Conservation (phyloP, 1,139 yeast genomes). For the Yarrowia galli region DNA sequence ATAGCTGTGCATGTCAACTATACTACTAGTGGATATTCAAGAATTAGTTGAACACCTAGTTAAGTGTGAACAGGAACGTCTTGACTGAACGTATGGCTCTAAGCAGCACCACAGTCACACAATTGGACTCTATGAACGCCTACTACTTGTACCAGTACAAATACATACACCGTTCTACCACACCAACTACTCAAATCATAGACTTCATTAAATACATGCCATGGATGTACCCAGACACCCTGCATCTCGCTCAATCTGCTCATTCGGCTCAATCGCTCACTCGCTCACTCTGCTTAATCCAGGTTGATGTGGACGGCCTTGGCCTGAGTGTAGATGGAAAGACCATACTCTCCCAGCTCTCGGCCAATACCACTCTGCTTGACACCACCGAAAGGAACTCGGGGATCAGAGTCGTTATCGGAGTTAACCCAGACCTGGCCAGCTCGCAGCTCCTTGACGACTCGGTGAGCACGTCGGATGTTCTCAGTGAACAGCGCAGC, state of each 20-base stretch:
- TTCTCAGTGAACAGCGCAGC: slow-evolving; percentile 80
- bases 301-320: slow-evolving; percentile 73
- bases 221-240: neutral
- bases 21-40: too few species aligned
- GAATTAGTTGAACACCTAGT: too few species aligned
- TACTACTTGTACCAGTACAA: too few species aligned
- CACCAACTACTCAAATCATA: neutral
- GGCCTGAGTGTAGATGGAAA: slow-evolving; percentile 75
- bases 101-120: too few species aligned
- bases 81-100: too few species aligned
- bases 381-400: slow-evolving; percentile 83
- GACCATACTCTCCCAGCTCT: slow-evolving; percentile 86
- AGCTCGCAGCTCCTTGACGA: slow-evolving; percentile 68
- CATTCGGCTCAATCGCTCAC: neutral
- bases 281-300: slow-evolving; percentile 39
- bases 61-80: too few species aligned
- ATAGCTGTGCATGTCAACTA: too few species aligned
- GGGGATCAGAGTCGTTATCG: slow-evolving; percentile 77
- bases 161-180: neutral
- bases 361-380: slow-evolving; percentile 88
- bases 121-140: too few species aligned
- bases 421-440: slow-evolving; percentile 87
- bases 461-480: slow-evolving; percentile 61
- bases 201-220: slow-evolving; percentile 11
- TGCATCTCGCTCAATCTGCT: slow-evolving; percentile 1